phyloP scores from a whole-genome alignment of 2,329 filamentous ascomycete genomes.

The Pyricularia pennisetigena region DNA sequence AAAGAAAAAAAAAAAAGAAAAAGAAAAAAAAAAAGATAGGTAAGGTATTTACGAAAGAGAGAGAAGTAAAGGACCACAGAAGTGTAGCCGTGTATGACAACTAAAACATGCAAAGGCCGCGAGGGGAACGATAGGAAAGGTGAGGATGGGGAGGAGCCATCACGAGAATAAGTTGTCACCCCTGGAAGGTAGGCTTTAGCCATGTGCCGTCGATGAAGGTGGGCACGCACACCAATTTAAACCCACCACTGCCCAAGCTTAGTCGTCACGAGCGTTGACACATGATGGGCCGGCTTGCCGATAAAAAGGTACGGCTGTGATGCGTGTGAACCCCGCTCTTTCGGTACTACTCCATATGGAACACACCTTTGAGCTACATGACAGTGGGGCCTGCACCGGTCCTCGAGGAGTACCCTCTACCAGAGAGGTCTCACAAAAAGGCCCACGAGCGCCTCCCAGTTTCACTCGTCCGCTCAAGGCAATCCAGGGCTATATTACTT shows the following conservation, averaged over 20 bases:
- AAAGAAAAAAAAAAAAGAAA: no score
- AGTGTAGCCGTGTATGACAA: neutral
- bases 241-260: conserved; percentile 1
- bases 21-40: no score
- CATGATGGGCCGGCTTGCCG: neutral
- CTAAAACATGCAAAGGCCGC: conserved; percentile 1
- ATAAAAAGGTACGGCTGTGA: neutral
- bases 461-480: neutral
- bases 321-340: neutral
- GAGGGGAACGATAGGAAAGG: neutral
- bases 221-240: conserved; percentile 3
- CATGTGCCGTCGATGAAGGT: conserved; percentile 3
- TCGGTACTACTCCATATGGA: neutral
- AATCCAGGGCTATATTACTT: neutral
- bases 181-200: neutral
- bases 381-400: neutral
- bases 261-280: conserved; percentile 1
- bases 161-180: conserved; percentile 1
- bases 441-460: conserved; percentile 2
- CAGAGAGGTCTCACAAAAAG: neutral
- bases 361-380: neutral
- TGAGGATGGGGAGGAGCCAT: conserved; percentile 2
- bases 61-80: neutral
- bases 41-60: neutral
- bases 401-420: neutral